Base-by-base conservation (phyloP, 2,329 filamentous ascomycete genomes). In the Diaporthe citriasiana region DNA sequence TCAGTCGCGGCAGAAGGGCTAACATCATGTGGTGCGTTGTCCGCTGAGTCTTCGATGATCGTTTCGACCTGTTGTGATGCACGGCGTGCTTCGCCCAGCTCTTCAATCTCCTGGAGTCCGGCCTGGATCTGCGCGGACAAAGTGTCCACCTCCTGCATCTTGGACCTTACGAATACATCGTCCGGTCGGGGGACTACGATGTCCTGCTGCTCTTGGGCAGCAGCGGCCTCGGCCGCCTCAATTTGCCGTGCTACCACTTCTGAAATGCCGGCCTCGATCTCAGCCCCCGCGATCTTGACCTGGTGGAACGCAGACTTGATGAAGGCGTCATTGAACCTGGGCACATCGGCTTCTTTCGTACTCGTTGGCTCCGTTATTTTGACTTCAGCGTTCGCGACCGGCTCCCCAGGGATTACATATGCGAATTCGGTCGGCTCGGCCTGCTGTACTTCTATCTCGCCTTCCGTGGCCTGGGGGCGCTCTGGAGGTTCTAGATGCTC, bases 221-320 rank as follows among this genome's bases (percentile, higher is more conserved):
- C n/a, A 57, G 71, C 47, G 17, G 47, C 66, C 51, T 73, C 74
- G 10, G 65, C 59, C 33, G 53, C 74, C 55, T 74, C 72, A 17
- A 75, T 73, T 40, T 74, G 74, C 10, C 68, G 72, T 17, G 53
- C 56, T 35, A 81, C 75, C 8, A 79, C 76, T 15, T 72, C 76
- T 10, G 79, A 71, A 69, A 79, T 76, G 10, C 78, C 79, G 25
- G 53, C 66, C 72, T 81, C 78, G 65, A 79, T 78, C 76, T 75
- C 74, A 56, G 69, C 74, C 22, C 73, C 70, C 25, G 55, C 60
- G 12, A 47, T 38, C 50, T 57, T 72, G 68, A 75, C 60, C 30
- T 59, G 69, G 15, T 72, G 72, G 50, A 75, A 74, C 19, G 72
- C 68, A 19, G 74, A 72, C 69, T 65, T 74, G 27, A 75, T 50